Evolutionary conservation across 495 filamentous ascomycete species (phyloP), one percentile per base, ranked within the genome.

Genomic region (Glonium stellatum): DNA sequence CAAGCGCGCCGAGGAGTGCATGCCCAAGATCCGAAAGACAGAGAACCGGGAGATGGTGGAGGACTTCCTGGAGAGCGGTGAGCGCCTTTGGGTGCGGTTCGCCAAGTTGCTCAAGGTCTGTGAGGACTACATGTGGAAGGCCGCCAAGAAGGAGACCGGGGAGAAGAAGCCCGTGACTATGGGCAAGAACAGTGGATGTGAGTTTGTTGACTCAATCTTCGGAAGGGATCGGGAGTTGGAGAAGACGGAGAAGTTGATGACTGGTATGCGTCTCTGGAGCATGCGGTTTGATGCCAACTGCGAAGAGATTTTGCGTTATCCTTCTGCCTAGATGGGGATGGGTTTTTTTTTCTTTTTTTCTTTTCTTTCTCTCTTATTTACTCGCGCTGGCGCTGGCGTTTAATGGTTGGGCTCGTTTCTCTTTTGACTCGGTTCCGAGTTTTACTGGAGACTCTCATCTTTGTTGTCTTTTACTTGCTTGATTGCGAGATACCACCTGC

Each of bases 181-280:
- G 78, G 95, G 93, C 67, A 89, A 91, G 80, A 90, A 90, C 70
- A 88, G 89, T 59, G 95, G 95, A 41, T 87, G 86, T 65, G 95
- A 97, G 81, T 97, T 98, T 70, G 92, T 98, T 67, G 89, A 97
- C 69, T 89, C 92, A 49, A 89, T 98, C 63, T 98, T 97, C 69
- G 95, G 93, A 65, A 84, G 87, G 61, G 93, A 97, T 69, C 85
- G 92, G 56, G 87, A 96, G 72, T 79, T 96, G 42, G 88, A 95
- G 72, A 85, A 84, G 71, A 97, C 93, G n/a, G 89, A 97, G 79
- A 87, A 86, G 75, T 80, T 97, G 75, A 97, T 97, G 93, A 83
- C 87, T 63, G 85, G 85, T 55, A 86, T 97, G 70, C 84, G 87
- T n/a, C 79, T 92, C 11, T 98, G 93, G 92, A 90, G 88, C 69